A percentile compares a stretch with the other conserved stretches of the same genome.
These are phyloP conservation scores for Tricholoma flavovirens DNA, from an alignment of 768 basidiomycete species.

Conservation along the genomic window DNA sequence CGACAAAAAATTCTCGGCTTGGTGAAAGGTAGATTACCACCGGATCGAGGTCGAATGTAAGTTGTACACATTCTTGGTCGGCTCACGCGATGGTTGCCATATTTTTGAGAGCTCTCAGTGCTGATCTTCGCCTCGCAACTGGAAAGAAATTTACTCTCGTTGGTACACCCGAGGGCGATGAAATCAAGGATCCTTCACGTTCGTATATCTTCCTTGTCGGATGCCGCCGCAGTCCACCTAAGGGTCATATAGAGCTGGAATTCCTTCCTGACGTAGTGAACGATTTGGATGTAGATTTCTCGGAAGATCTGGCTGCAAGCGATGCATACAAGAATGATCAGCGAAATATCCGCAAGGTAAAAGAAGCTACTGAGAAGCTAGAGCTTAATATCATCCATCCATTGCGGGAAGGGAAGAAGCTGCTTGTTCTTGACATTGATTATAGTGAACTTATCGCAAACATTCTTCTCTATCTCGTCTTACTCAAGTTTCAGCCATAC, in stretches of 20 bases:
- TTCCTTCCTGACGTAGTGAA: slow-evolving; percentile 67
- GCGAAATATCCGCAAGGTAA: slow-evolving; percentile 77
- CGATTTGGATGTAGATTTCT: slow-evolving; percentile 79
- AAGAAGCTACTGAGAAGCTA: slow-evolving; percentile 62
- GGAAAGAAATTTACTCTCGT: slow-evolving; percentile 81
- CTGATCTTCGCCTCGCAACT: slow-evolving; percentile 49
- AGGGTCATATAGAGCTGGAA: slow-evolving; percentile 43
- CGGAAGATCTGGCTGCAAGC: slow-evolving; percentile 50
- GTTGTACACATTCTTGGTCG: slow-evolving; percentile 15
- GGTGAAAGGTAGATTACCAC: slow-evolving; percentile 76
- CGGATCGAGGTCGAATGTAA: slow-evolving; percentile 66
- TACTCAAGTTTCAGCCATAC: slow-evolving; percentile 46
- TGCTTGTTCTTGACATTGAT: slow-evolving; percentile 85
- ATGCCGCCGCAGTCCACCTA: not conserved
- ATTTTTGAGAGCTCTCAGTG: slow-evolving; percentile 28
- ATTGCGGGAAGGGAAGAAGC: slow-evolving; percentile 67
- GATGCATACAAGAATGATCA: slow-evolving; percentile 67
- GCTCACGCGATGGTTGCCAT: not conserved
- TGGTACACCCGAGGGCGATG: slow-evolving; percentile 81
- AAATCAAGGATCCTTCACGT: slow-evolving; percentile 78
- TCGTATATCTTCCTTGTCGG: slow-evolving; percentile 10
- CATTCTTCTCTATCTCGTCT: slow-evolving; percentile 4
- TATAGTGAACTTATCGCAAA: slow-evolving; percentile 51
- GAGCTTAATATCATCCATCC: slow-evolving; percentile 70
- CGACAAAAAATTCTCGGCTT: slow-evolving; percentile 86